Evolutionary conservation across 495 filamentous ascomycete species (phyloP).

Genomic region (Halenospora varia): DNA sequence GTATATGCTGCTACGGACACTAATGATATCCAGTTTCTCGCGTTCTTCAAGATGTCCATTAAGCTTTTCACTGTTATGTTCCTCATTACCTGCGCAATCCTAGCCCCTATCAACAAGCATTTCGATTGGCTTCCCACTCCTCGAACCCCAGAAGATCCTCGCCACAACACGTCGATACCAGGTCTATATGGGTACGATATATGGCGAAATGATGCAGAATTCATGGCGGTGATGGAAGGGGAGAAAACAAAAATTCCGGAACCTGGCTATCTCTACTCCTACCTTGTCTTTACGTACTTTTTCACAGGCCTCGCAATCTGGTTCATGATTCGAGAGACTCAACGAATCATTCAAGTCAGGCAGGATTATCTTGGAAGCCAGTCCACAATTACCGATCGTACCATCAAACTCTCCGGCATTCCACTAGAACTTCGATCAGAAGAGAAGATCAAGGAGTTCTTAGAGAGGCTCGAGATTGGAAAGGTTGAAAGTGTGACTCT

Average conservation of each 20-base stretch:
- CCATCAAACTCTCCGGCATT: conserved; percentile 86
- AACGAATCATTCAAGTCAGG: conserved; percentile 74
- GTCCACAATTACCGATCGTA: conserved; percentile 90
- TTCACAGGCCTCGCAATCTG: conserved; percentile 83
- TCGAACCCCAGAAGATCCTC: conserved; percentile 4
- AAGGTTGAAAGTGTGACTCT: conserved; percentile 86
- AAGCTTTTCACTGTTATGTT: conserved; percentile 75
- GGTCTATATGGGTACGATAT: not conserved
- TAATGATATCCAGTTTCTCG: conserved; percentile 61
- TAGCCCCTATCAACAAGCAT: conserved; percentile 79
- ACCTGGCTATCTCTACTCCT: conserved; percentile 79
- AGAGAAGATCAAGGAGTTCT: conserved; percentile 76
- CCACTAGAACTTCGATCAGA: conserved; percentile 76
- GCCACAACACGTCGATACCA: not conserved
- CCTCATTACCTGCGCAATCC: conserved; percentile 71
- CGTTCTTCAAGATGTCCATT: conserved; percentile 91
- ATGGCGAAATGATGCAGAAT: conserved; percentile 11
- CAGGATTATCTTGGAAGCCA: conserved; percentile 92
- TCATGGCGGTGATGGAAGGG: conserved; percentile 4
- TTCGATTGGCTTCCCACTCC: conserved; percentile 32
- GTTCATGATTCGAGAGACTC: conserved; percentile 75
- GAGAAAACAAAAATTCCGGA: conserved; percentile 32
- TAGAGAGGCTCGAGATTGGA: conserved; percentile 87
- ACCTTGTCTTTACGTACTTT: conserved; percentile 85
- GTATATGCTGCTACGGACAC: not conserved